These are phyloP conservation scores for Serendipita sp. DNA, from an alignment of 768 basidiomycete species.

Conservation along the genomic window DNA sequence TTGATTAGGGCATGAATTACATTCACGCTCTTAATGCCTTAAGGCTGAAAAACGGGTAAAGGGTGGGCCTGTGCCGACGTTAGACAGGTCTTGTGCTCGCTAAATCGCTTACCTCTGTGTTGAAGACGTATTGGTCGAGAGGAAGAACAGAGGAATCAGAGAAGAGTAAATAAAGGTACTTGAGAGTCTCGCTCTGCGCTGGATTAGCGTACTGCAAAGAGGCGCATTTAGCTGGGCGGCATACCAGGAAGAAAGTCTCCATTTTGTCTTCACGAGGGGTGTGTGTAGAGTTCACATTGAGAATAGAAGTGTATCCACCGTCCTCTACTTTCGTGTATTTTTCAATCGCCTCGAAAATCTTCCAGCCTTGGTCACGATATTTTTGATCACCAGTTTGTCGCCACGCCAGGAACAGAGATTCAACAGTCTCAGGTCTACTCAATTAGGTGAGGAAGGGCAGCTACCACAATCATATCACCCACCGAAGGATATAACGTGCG, in stretches of 20 bases:
- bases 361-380: slow-evolving; percentile 76
- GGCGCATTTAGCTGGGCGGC: slow-evolving; percentile 14
- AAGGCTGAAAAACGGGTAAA: slow-evolving; percentile 48
- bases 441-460: neutral
- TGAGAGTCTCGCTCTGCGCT: slow-evolving; percentile 68
- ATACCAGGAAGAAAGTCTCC: slow-evolving; percentile 86
- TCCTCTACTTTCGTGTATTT: slow-evolving; percentile 56
- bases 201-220: neutral
- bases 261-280: slow-evolving; percentile 66
- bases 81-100: neutral
- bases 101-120: slow-evolving; percentile 53
- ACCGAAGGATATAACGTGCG: slow-evolving; percentile 85
- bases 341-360: slow-evolving; percentile 78
- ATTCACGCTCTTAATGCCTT: no score
- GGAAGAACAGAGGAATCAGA: slow-evolving; percentile 56
- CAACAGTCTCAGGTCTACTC: slow-evolving; percentile 75
- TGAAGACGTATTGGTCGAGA: slow-evolving; percentile 63
- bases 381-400: slow-evolving; percentile 70
- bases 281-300: slow-evolving; percentile 69
- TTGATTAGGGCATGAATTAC: no score
- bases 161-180: slow-evolving; percentile 83
- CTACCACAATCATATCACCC: slow-evolving; percentile 12
- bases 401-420: slow-evolving; percentile 82
- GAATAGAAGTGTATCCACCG: slow-evolving; percentile 71
- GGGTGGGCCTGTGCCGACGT: slow-evolving; percentile 38